Percentiles rank a stretch among this genome's conserved stretches.
These are phyloP conservation scores for Pestalotiopsis sp. DNA, from an alignment of 2,329 filamentous ascomycete genomes.

Conservation along the genomic window DNA sequence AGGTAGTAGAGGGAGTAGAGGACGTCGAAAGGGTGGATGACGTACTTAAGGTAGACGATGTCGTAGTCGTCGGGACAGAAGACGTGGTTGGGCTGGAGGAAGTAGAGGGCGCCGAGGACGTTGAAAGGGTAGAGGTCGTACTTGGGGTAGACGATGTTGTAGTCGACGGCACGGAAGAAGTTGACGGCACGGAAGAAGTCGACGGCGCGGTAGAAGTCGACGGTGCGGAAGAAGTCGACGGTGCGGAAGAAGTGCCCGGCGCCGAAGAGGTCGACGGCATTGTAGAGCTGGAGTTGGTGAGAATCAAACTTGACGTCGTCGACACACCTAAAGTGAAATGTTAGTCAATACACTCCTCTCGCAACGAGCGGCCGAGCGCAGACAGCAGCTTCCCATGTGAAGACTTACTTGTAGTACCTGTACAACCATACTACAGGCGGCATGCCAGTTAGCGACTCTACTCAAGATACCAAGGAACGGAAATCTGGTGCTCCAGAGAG, in stretches of 20 bases:
- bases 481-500: background rate
- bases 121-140: background rate
- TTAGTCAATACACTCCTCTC: background rate
- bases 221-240: no score
- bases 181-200: no score
- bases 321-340: background rate
- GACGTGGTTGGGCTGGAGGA: background rate
- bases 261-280: background rate
- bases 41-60: background rate
- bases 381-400: no score
- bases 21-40: background rate
- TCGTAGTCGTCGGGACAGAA: background rate
- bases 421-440: slow-evolving; percentile 2
- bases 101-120: background rate
- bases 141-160: background rate
- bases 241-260: no score
- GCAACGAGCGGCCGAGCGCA: background rate
- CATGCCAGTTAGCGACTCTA: no score
- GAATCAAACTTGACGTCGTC: background rate
- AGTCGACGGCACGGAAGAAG: background rate
- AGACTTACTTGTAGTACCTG: background rate
- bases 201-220: no score
- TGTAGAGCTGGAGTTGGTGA: background rate
- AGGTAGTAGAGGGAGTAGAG: background rate
- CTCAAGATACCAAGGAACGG: background rate